Conservation (phyloP, 108 stramenopile genomes). For the Cyclotella kingstonii region DNA sequence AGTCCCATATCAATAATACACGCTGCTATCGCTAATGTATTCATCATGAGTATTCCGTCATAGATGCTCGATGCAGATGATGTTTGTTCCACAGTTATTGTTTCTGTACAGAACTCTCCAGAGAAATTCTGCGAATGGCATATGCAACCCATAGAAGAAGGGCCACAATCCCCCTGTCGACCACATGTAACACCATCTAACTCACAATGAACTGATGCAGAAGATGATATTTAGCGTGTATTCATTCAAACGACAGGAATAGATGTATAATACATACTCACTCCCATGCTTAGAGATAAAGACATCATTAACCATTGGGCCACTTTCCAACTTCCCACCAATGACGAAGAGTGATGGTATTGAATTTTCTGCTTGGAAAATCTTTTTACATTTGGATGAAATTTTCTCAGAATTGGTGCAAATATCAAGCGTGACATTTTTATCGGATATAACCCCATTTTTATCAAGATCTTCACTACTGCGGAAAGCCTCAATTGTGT, state of each 20-base stretch:
- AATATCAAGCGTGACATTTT: constrained; percentile 9
- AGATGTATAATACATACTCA: too few species aligned
- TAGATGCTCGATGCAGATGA: not conserved
- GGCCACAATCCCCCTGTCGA: constrained; percentile 29
- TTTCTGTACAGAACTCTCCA: constrained; percentile 35
- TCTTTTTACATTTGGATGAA: constrained; percentile 14
- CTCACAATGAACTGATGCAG: constrained; percentile 27
- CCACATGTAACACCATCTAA: constrained; percentile 36
- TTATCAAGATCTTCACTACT: constrained; percentile 27
- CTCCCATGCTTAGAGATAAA: constrained; percentile 37
- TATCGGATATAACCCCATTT: constrained; percentile 7
- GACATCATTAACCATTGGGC: constrained; percentile 35
- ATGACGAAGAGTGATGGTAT: constrained; percentile 47
- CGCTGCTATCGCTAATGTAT: too few species aligned
- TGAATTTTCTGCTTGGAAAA: constrained; percentile 1
- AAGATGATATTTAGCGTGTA: too few species aligned
- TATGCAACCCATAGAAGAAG: constrained; percentile 33
- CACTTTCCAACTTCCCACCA: constrained; percentile 48
- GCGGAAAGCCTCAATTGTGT: constrained; percentile 51
- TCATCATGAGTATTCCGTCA: constrained; percentile 3
- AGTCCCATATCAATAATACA: too few species aligned
- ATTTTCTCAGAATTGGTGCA: constrained; percentile 13
- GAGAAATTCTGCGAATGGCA: constrained; percentile 33
- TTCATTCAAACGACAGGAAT: too few species aligned
- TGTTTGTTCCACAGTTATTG: not conserved